Percentiles rank a stretch among this genome's conserved stretches.
Conservation (phyloP, 164 flowering plant species). For the Cinnamomum micranthum region DNA sequence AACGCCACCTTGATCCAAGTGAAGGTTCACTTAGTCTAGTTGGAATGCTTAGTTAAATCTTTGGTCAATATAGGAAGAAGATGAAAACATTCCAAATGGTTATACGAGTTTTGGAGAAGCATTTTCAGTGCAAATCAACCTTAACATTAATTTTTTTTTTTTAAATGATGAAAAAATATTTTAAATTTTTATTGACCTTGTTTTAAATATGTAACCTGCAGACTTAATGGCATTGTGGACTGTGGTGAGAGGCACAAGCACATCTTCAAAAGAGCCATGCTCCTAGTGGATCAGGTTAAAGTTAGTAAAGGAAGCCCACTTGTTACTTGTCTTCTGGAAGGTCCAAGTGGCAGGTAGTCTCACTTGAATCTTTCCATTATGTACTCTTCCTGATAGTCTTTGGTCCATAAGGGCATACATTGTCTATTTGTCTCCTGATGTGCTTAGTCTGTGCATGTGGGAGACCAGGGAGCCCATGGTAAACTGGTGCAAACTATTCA, state of each 20-base stretch:
- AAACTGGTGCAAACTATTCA: background rate
- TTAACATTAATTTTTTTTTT: background rate
- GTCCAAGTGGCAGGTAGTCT: constrained; percentile 86
- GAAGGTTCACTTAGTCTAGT: no score
- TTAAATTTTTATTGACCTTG: no score
- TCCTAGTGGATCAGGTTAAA: constrained; percentile 94
- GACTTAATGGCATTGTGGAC: constrained; percentile 82
- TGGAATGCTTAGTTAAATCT: no score
- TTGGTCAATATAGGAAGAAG: no score
- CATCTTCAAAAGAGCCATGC: constrained; percentile 78
- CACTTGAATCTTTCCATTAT: background rate
- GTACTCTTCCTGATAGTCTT: background rate
- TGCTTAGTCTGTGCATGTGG: background rate
- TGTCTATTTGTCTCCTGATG: background rate
- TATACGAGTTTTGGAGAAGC: no score
- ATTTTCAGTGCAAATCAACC: no score
- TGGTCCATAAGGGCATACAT: background rate
- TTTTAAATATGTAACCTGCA: constrained; percentile 19
- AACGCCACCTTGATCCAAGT: no score
- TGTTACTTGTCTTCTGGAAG: constrained; percentile 88
- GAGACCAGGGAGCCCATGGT: background rate
- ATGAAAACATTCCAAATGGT: no score
- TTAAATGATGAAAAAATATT: background rate
- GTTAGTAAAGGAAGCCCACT: constrained; percentile 90
- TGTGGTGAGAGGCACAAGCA: constrained; percentile 82